phyloP scores from a whole-genome alignment of 176 grass and related monocot genomes.

The Oryza nivara region DNA sequence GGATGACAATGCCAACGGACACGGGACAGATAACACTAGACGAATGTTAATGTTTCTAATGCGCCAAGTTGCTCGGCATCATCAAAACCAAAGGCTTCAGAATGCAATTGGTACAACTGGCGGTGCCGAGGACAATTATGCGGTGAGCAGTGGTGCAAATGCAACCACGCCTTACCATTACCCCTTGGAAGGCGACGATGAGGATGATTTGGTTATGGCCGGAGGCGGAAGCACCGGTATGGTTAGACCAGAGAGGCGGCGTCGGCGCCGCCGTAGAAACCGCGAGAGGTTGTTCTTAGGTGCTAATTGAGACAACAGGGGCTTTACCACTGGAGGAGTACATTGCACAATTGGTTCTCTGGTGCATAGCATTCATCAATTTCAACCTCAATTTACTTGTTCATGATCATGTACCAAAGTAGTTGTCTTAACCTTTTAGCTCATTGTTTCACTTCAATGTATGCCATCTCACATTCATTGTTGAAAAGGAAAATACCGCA shows the following conservation, averaged over 20 bases:
- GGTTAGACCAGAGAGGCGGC: constrained; percentile 53
- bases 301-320: constrained; percentile 49
- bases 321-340: constrained; percentile 26
- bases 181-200: constrained; percentile 55
- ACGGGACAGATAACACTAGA: constrained; percentile 51
- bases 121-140: constrained; percentile 34
- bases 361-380: constrained; percentile 60
- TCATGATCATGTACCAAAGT: constrained; percentile 64
- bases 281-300: constrained; percentile 66
- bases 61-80: constrained; percentile 68
- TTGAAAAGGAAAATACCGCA: constrained; percentile 51
- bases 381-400: constrained; percentile 61
- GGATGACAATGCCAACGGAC: constrained; percentile 48
- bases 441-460: constrained; percentile 57
- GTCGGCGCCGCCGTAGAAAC: constrained; percentile 63
- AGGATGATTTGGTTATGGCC: constrained; percentile 37
- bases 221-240: constrained; percentile 35
- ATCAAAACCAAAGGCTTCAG: constrained; percentile 65
- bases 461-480: constrained; percentile 52
- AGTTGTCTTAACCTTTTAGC: constrained; percentile 49
- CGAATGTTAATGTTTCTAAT: constrained; percentile 83
- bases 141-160: constrained; percentile 41
- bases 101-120: constrained; percentile 48
- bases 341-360: constrained; percentile 48
- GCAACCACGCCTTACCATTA: constrained; percentile 48